Percentiles rank a stretch among this genome's conserved stretches.
Conservation (phyloP, 768 basidiomycete species). For the Ramaria sp. region DNA sequence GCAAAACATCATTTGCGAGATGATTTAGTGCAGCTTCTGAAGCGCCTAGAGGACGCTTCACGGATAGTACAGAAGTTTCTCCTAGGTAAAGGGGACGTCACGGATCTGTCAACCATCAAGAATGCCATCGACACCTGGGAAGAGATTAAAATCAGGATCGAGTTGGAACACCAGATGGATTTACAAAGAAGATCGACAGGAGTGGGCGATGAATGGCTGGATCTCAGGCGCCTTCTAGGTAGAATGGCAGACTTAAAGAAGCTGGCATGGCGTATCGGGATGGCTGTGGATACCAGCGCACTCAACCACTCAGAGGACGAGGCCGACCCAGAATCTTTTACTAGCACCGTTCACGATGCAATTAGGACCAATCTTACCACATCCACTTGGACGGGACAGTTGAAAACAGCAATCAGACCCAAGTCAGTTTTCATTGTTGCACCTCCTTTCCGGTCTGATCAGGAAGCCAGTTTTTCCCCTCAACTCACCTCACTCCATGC, state of each 20-base stretch:
- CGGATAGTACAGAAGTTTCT: slow-evolving; percentile 73
- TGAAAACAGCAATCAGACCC: slow-evolving; percentile 55
- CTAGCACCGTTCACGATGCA: background rate
- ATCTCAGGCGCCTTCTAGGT: slow-evolving; percentile 41
- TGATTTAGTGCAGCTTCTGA: slow-evolving; percentile 48
- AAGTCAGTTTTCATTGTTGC: slow-evolving; percentile 30
- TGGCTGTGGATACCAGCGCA: slow-evolving; percentile 31
- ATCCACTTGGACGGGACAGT: slow-evolving; percentile 16
- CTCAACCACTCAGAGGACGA: slow-evolving; percentile 13
- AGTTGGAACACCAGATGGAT: slow-evolving; percentile 47
- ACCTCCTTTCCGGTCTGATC: background rate
- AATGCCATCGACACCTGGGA: slow-evolving; percentile 53
- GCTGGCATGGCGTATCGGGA: slow-evolving; percentile 47
- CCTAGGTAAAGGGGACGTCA: slow-evolving; percentile 52
- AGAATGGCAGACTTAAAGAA: slow-evolving; percentile 39
- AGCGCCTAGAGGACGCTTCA: slow-evolving; percentile 53
- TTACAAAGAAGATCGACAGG: slow-evolving; percentile 15
- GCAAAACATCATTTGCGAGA: slow-evolving; percentile 48
- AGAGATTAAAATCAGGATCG: slow-evolving; percentile 37
- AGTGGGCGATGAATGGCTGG: slow-evolving; percentile 39
- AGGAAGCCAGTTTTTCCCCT: slow-evolving; percentile 45
- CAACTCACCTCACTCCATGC: slow-evolving; percentile 40
- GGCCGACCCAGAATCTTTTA: slow-evolving; percentile 8
- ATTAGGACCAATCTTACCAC: background rate
- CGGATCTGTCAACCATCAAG: slow-evolving; percentile 56